Evolutionary conservation across 2,329 filamentous ascomycete genomes (phyloP).

Genomic region (Talaromyces sp.): DNA sequence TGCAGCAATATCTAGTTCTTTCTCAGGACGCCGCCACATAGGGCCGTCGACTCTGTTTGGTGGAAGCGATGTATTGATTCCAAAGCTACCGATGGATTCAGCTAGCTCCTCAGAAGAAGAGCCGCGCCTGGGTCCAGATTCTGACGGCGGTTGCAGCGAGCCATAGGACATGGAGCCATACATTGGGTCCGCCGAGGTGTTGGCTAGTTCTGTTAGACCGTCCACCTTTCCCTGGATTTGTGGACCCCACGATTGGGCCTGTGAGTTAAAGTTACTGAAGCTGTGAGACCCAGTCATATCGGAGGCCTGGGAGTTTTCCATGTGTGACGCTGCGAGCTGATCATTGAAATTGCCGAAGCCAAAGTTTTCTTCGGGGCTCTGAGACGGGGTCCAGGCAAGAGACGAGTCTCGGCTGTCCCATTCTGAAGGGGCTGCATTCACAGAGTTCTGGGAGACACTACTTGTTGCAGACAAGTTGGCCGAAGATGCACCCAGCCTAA

Average conservation of each 20-base stretch:
- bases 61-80: conserved; percentile 25
- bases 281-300: conserved; percentile 10
- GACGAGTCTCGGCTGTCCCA: conserved; percentile 25
- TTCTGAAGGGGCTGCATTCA: conserved; percentile 20
- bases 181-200: conserved; percentile 21
- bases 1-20: conserved; percentile 41
- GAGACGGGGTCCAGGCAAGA: conserved; percentile 22
- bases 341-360: conserved; percentile 20
- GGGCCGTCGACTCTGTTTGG: conserved; percentile 19
- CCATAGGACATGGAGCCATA: conserved; percentile 29
- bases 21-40: conserved; percentile 32
- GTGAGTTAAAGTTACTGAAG: conserved; percentile 6
- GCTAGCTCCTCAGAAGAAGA: conserved; percentile 30
- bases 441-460: conserved; percentile 10
- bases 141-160: conserved; percentile 25
- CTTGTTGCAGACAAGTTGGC: conserved; percentile 19
- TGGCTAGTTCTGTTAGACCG: conserved; percentile 15
- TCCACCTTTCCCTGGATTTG: conserved; percentile 17
- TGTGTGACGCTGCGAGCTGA: conserved; percentile 15
- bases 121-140: conserved; percentile 22
- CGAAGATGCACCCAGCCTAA: conserved; percentile 25
- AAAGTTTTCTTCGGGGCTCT: conserved; percentile 19
- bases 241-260: conserved; percentile 22
- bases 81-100: conserved; percentile 29
- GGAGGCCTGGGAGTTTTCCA: conserved; percentile 15